Conservation (phyloP, 305 asterid genomes). For the Solanum chacoense region DNA sequence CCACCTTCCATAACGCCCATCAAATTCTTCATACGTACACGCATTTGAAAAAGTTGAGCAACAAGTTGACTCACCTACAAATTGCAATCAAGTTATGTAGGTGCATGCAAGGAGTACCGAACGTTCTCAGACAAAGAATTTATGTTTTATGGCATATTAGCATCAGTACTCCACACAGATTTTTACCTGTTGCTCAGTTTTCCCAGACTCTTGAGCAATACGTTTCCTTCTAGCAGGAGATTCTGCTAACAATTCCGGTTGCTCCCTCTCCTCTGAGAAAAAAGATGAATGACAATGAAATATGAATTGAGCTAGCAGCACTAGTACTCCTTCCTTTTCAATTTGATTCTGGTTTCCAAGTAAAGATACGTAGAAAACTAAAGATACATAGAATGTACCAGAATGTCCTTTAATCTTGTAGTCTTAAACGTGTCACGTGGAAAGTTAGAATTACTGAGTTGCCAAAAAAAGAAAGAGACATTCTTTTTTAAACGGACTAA, state of each 20-base stretch:
- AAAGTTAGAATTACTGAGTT: not conserved
- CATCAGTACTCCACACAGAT: not conserved
- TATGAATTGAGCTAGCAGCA: not conserved
- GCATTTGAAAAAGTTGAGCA: conserved; percentile 98
- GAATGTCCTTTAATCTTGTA: not conserved
- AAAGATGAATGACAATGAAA: conserved; percentile 5
- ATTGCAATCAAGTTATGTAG: not conserved
- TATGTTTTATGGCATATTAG: not conserved
- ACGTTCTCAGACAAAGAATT: not conserved
- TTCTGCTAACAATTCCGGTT: conserved; percentile 92
- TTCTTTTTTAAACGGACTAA: not conserved
- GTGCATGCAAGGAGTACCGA: not conserved
- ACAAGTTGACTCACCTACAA: conserved; percentile 82
- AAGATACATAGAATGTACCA: not conserved
- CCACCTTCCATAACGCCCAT: conserved; percentile 96
- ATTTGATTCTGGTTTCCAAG: not conserved
- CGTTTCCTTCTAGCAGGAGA: conserved; percentile 74
- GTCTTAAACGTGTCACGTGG: not conserved
- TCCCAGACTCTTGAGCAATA: conserved; percentile 84
- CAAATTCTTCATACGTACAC: conserved; percentile 91
- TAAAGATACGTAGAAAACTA: not conserved
- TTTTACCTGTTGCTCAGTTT: conserved; percentile 88
- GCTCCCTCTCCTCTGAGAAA: conserved; percentile 81
- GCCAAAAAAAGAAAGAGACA: not conserved
- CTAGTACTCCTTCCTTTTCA: not conserved